Evolutionary conservation across 139 green algal genomes (phyloP), one percentile per base, ranked within the genome.

Genomic region (Chlamydomonas incerta): DNA sequence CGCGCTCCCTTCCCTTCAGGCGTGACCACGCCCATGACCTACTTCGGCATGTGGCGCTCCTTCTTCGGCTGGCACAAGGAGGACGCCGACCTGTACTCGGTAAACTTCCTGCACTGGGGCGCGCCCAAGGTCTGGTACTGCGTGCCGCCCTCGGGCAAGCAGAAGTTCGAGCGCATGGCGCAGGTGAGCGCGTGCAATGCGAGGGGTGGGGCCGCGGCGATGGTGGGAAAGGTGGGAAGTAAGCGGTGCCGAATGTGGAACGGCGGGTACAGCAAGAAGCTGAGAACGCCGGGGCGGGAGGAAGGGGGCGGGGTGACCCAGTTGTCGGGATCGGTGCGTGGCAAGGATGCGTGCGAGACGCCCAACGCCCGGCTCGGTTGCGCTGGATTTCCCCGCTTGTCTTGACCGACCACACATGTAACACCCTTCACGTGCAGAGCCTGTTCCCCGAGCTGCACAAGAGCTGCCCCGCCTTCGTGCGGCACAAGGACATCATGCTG

Each of bases 71-170:
- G 92, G 92, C 92, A 94, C 83, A 90, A 94, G 87, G 97, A 99
- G 90, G 97, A 99, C 83, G 89, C 96, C 31, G 97, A 99, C 88
- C 91, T 99, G 34, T 94, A 95, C 68, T 96, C 89, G 83, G 93
- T 99, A 73, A 99, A 99, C 93, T 99, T 96, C 92, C 90, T 99
- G 66, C 97, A 99, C 93, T 97, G 93, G 87, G 97, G 97, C 13
- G 94, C 93, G 37, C 94, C 96, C 73, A 99, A 99, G 93, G 88
- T 95, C 17, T 97, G 94, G 94, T 97, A 97, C 92, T 92, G 92
- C 69, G 90, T 97, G 31, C 75, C 92, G 15, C 95, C 95, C 23
- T 74, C 41, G 18, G 65, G 94, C 80, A 69, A 86, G 24, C 83
- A 46, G 65, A 95, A 93, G 87, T 96, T 97, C 87, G 92, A 97